These are phyloP conservation scores for Cronartium quercuum DNA, from an alignment of 1,284 basidiomycete species.

Conservation along the genomic window DNA sequence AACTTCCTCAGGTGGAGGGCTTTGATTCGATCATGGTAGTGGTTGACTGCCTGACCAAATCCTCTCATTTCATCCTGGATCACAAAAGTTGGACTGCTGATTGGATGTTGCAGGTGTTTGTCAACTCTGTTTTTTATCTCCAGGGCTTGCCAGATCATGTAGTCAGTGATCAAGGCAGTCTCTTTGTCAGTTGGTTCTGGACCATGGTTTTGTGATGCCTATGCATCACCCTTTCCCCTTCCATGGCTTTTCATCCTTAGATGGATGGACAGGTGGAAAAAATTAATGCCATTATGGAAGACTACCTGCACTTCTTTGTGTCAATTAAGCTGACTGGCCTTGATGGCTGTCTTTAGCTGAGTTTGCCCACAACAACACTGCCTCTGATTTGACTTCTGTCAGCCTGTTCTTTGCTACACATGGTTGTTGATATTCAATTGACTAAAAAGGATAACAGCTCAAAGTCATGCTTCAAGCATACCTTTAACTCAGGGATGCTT, in stretches of 20 bases:
- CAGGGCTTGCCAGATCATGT: background rate
- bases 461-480: no score
- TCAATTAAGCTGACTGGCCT: constrained; percentile 38
- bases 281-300: constrained; percentile 2
- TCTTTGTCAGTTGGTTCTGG: background rate
- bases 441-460: no score
- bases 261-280: constrained; percentile 1
- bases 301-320: constrained; percentile 43
- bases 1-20: background rate
- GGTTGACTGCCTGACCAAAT: background rate
- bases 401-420: constrained; percentile 54
- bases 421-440: no score
- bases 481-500: no score
- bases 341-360: constrained; percentile 44
- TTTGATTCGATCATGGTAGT: constrained; percentile 43
- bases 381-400: constrained; percentile 44
- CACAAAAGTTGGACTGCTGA: background rate
- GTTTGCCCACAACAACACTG: constrained; percentile 48
- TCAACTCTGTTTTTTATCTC: background rate
- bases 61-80: background rate
- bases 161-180: background rate
- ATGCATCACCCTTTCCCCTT: background rate
- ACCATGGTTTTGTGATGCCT: background rate
- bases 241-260: background rate
- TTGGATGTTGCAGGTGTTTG: background rate